Conservation (phyloP, 2,329 filamentous ascomycete species). For the Rugonectria rugulosa region DNA sequence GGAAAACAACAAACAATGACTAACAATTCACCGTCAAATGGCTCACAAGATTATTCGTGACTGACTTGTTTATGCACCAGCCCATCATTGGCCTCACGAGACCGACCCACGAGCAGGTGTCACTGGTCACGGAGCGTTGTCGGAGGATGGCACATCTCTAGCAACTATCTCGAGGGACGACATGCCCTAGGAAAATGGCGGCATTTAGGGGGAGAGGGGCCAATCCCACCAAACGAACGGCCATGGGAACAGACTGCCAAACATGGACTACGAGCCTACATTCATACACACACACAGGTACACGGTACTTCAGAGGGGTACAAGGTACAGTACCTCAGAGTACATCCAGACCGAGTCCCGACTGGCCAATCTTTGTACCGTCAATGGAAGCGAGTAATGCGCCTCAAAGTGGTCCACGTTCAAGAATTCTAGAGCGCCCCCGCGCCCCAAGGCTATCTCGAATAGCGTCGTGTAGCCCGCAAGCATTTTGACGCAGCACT, state of each 20-base stretch:
- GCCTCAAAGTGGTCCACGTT: conserved; percentile 7
- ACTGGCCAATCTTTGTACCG: conserved; percentile 1
- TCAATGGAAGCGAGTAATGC: conserved; percentile 15
- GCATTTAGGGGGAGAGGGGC: not conserved
- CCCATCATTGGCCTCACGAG: conserved; percentile 22
- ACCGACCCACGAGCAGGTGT: conserved; percentile 21
- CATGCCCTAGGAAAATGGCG: conserved; percentile 3
- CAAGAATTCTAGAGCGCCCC: conserved; percentile 6
- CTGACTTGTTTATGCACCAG: conserved; percentile 5
- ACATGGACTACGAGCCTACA: no score
- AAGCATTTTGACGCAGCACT: no score
- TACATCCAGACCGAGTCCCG: not conserved
- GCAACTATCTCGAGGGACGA: not conserved
- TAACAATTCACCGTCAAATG: no score
- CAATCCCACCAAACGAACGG: conserved; percentile 4
- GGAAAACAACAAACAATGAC: no score
- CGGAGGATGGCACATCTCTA: conserved; percentile 7
- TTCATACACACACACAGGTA: no score
- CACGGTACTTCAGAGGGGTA: not conserved
- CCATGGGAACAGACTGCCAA: conserved; percentile 3
- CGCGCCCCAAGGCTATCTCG: conserved; percentile 6
- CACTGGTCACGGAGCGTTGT: conserved; percentile 14
- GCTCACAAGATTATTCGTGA: conserved; percentile 1
- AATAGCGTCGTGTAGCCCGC: conserved; percentile 11
- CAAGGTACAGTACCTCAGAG: conserved; percentile 1